Evolutionary conservation across 139 green algal species (phyloP).

Genomic region (Deuterostichococcus epilithicus): DNA sequence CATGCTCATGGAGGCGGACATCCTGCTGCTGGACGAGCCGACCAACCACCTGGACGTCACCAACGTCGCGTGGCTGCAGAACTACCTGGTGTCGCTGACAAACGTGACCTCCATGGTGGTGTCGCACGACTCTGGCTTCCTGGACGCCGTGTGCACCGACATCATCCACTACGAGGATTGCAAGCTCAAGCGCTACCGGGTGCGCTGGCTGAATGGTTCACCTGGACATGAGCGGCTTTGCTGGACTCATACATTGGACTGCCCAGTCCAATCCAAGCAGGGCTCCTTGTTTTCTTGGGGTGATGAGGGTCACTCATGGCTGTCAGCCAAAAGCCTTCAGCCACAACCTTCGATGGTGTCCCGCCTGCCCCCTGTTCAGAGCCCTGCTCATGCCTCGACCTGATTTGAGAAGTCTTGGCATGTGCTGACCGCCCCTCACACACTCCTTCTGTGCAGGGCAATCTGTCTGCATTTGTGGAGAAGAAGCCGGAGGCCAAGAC

Average conservation of each 20-base stretch:
- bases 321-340: too few species aligned
- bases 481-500: conserved; percentile 74
- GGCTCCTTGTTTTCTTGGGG: too few species aligned
- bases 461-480: conserved; percentile 89
- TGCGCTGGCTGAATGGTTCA: neutral
- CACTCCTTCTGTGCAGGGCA: conserved; percentile 49
- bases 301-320: too few species aligned
- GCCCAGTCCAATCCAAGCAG: too few species aligned
- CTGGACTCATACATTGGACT: too few species aligned
- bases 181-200: conserved; percentile 75
- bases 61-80: conserved; percentile 81
- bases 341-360: too few species aligned
- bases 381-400: too few species aligned
- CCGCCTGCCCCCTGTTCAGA: too few species aligned
- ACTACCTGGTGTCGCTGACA: conserved; percentile 65
- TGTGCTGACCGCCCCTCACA: too few species aligned
- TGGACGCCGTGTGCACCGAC: conserved; percentile 80
- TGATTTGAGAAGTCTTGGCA: too few species aligned
- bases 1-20: conserved; percentile 86
- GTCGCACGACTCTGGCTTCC: conserved; percentile 86
- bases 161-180: conserved; percentile 88
- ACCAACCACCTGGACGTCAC: conserved; percentile 84
- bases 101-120: conserved; percentile 79
- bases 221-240: too few species aligned
- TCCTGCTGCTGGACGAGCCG: conserved; percentile 87